Conservation (phyloP, 495 filamentous ascomycete genomes). For the Hyaloscypha bicolor region DNA sequence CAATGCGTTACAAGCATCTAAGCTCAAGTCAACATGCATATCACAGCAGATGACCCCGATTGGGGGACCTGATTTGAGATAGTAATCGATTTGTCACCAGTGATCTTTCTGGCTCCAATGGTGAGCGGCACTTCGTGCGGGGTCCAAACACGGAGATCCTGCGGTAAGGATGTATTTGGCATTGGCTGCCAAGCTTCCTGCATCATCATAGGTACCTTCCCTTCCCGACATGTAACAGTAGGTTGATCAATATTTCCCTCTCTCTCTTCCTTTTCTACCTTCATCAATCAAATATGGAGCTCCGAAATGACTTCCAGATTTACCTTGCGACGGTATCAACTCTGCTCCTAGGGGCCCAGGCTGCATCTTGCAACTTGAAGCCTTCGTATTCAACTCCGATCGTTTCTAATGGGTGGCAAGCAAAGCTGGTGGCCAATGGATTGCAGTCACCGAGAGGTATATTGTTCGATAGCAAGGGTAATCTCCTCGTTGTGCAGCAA, state of each 20-base stretch:
- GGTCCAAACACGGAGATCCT: background rate
- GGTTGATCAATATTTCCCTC: background rate
- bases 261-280: background rate
- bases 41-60: background rate
- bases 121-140: background rate
- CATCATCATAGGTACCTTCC: background rate
- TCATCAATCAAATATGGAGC: slow-evolving; percentile 4
- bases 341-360: background rate
- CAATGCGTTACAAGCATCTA: background rate
- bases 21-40: background rate
- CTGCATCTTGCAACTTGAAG: slow-evolving; percentile 18
- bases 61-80: background rate
- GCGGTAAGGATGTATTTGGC: background rate
- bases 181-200: background rate
- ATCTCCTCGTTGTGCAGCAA: slow-evolving; percentile 62
- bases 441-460: slow-evolving; percentile 59
- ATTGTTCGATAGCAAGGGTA: slow-evolving; percentile 59
- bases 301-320: slow-evolving; percentile 1
- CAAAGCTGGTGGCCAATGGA: slow-evolving; percentile 55
- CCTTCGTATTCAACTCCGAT: slow-evolving; percentile 40
- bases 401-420: slow-evolving; percentile 58
- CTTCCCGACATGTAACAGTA: background rate
- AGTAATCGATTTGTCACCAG: background rate
- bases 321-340: background rate
- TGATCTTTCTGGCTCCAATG: background rate